phyloP scores from a whole-genome alignment of 192 early-diverging fungal genomes.

The Mortierella alpina region DNA sequence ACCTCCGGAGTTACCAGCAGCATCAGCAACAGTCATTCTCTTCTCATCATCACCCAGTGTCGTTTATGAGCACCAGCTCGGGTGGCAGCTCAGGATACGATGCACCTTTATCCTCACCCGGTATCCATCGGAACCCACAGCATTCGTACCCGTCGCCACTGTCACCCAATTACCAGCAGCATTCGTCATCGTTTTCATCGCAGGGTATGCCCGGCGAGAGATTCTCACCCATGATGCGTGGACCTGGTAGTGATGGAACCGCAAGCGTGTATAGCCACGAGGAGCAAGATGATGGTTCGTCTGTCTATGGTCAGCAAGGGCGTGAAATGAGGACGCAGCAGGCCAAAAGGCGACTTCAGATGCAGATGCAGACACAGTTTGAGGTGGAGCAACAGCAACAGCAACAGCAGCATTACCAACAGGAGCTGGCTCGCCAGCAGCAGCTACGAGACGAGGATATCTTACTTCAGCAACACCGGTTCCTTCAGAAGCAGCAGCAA shows the following conservation, averaged over 20 bases:
- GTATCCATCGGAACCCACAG: not conserved
- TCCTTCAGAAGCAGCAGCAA: slow-evolving; percentile 20
- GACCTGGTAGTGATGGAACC: slow-evolving; percentile 19
- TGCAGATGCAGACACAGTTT: slow-evolving; percentile 36
- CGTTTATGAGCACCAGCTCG: slow-evolving; percentile 35
- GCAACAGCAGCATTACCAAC: slow-evolving; percentile 12
- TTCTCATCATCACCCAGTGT: slow-evolving; percentile 15
- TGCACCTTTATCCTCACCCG: slow-evolving; percentile 10
- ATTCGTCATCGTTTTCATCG: not conserved
- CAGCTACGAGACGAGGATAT: slow-evolving; percentile 6
- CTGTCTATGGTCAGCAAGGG: slow-evolving; percentile 2
- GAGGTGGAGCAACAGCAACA: slow-evolving; percentile 22
- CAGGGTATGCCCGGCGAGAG: not conserved
- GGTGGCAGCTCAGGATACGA: slow-evolving; percentile 28
- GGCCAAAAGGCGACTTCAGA: slow-evolving; percentile 40
- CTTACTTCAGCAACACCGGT: slow-evolving; percentile 13
- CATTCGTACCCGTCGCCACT: slow-evolving; percentile 23
- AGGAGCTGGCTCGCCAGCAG: slow-evolving; percentile 4
- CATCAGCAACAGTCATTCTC: slow-evolving; percentile 1
- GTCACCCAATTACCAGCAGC: slow-evolving; percentile 15
- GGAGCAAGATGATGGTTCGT: slow-evolving; percentile 26
- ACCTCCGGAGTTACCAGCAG: no score
- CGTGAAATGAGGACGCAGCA: slow-evolving; percentile 22
- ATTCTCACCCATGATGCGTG: not conserved
- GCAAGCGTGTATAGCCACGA: slow-evolving; percentile 27